Base-by-base conservation (phyloP, 768 basidiomycete genomes). In the Naganishia randhawae region DNA sequence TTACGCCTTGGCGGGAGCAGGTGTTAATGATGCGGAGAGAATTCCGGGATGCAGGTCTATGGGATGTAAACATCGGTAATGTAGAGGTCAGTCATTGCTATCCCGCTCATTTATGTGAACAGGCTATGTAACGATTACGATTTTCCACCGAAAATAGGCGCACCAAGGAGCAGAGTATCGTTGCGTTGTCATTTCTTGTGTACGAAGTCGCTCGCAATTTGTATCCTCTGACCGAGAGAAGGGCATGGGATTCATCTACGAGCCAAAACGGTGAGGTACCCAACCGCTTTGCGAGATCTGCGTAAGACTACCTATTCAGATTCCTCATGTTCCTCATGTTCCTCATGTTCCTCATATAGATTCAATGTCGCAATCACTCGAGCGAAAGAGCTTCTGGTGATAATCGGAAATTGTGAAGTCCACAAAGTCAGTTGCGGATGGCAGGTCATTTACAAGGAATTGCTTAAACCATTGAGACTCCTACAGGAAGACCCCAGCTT, bases 281-380 rank as follows among this genome's bases (percentile, higher is more conserved):
- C 8, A 19, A 25, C 17, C 1, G 14, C 27, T 31, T 3, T 54
- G 3, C 29, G 7, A 48, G n/a, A n/a, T 22, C 45, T 29, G 42
- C 22, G 6, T 9, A 1, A 10, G 14, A 17, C 25, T 29, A 16
- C 10, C 9, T 16, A 50, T 3, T 51, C 8, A 53, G 35, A 25
- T 35, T 17, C 27, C 11, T 13, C 27, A 25, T 13, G n/a, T n/a
- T n/a, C n/a, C n/a, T n/a, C n/a, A n/a, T n/a, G n/a, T n/a, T n/a
- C n/a, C n/a, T n/a, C n/a, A n/a, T 6, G 19, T 25, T 11, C 3
- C 42, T 5, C 14, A 5, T n/a, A 0, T 48, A 80, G 78, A 17
- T 80, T 81, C 75, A 81, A 81, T 67, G 81, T 81, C 33, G 78
- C 80, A 31, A 80, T 80, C 63, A 81, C 80, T 0, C 72, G 81